Evolutionary conservation across 345 rosid genomes (phyloP).

Genomic region (Nasturtium officinale): DNA sequence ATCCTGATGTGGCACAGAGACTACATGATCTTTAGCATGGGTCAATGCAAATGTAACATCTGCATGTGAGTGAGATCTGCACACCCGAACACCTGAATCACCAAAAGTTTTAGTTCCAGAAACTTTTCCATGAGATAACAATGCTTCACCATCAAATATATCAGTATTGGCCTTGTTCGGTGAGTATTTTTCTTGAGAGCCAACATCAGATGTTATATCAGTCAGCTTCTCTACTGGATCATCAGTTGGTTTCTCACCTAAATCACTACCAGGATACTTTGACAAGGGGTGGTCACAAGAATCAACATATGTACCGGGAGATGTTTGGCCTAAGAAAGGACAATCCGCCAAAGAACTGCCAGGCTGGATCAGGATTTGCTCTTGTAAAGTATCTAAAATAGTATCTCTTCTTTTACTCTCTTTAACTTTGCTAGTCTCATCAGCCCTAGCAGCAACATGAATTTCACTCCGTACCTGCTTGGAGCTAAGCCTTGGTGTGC

Average conservation of each 20-base stretch:
- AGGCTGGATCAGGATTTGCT: conserved; percentile 35
- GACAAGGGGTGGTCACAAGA: conserved; percentile 41
- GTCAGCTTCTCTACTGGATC: conserved; percentile 44
- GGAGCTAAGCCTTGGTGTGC: conserved; percentile 16
- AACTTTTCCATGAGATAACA: conserved; percentile 42
- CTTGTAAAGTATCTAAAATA: conserved; percentile 41
- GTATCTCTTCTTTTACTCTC: conserved; percentile 30
- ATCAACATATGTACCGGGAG: conserved; percentile 37
- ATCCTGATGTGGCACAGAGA: conserved; percentile 42
- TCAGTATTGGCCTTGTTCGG: conserved; percentile 26
- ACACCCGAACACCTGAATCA: conserved; percentile 41
- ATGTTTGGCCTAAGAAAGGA: conserved; percentile 36
- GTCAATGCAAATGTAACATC: conserved; percentile 37
- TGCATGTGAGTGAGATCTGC: conserved; percentile 40
- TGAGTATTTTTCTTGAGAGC: conserved; percentile 47
- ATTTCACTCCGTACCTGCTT: conserved; percentile 31
- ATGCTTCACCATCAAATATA: conserved; percentile 37
- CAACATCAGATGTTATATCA: conserved; percentile 46
- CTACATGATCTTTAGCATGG: conserved; percentile 41
- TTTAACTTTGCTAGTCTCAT: conserved; percentile 18
- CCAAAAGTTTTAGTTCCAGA: conserved; percentile 30
- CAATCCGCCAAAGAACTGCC: conserved; percentile 40
- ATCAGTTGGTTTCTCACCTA: conserved; percentile 45
- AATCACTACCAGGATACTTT: conserved; percentile 40
- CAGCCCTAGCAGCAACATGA: conserved; percentile 22